Percentiles rank a stretch among this genome's conserved stretches.
Evolutionary conservation across 2,329 filamentous ascomycete genomes (phyloP).

Genomic region (Venturia effusa): DNA sequence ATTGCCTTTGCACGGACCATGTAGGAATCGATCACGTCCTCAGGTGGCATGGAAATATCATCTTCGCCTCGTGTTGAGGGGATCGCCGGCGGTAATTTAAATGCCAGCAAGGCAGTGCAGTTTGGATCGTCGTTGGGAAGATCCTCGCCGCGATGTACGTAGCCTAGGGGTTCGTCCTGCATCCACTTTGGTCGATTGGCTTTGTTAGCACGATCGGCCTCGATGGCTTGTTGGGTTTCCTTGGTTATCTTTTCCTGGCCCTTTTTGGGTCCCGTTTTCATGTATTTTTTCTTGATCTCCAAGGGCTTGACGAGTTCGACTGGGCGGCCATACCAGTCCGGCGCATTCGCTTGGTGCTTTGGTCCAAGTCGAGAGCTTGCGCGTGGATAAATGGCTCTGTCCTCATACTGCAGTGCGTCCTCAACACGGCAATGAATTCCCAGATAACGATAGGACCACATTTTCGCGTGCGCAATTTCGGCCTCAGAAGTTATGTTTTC

Average conservation of each 20-base stretch:
- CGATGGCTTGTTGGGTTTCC: slow-evolving; percentile 66
- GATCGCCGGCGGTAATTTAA: slow-evolving; percentile 58
- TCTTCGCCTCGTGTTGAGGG: slow-evolving; percentile 36
- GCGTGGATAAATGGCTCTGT: slow-evolving; percentile 83
- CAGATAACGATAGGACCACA: slow-evolving; percentile 94
- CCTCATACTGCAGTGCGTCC: slow-evolving; percentile 92
- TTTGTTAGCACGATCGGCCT: slow-evolving; percentile 68
- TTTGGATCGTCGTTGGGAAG: slow-evolving; percentile 54
- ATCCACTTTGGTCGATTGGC: slow-evolving; percentile 87
- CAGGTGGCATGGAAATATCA: slow-evolving; percentile 31
- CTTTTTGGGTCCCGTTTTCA: slow-evolving; percentile 52
- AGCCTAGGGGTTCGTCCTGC: slow-evolving; percentile 81
- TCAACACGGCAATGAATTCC: slow-evolving; percentile 93
- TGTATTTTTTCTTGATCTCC: slow-evolving; percentile 70
- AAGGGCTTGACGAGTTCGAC: slow-evolving; percentile 84
- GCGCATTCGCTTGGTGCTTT: slow-evolving; percentile 78
- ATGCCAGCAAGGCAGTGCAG: slow-evolving; percentile 65
- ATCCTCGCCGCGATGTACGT: slow-evolving; percentile 76
- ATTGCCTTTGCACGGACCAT: slow-evolving; percentile 58
- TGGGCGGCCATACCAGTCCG: slow-evolving; percentile 73
- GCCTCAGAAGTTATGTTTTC: slow-evolving; percentile 62
- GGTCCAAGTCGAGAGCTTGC: slow-evolving; percentile 87
- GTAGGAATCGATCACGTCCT: slow-evolving; percentile 61
- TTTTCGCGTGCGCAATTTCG: slow-evolving; percentile 81
- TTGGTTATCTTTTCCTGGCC: slow-evolving; percentile 70